Percentiles rank a stretch among this genome's conserved stretches.
Conservation (phyloP, 768 basidiomycete genomes). For the Termitomyces sp. region DNA sequence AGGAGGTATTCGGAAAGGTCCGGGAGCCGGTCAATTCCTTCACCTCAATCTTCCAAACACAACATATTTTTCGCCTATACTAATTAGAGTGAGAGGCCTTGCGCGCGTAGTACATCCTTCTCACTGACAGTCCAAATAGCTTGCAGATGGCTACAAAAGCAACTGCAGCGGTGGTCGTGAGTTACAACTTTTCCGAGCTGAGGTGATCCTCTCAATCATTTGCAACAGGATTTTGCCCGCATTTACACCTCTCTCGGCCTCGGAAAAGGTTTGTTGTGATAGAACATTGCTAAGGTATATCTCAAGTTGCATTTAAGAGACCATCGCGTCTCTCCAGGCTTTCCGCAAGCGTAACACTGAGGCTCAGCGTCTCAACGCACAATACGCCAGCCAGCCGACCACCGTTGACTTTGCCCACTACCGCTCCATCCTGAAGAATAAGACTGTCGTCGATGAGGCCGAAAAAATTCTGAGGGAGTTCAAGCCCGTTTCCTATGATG, state of each 20-base stretch:
- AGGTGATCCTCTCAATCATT: conserved; percentile 4
- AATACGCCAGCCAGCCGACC: conserved; percentile 64
- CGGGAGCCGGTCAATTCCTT: conserved; percentile 30
- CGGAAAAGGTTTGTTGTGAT: conserved; percentile 65
- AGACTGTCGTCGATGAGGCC: conserved; percentile 84
- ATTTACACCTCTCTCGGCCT: conserved; percentile 79
- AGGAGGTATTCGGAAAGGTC: conserved; percentile 19
- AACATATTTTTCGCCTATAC: conserved; percentile 12
- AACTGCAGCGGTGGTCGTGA: conserved; percentile 60
- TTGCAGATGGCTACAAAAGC: conserved; percentile 63
- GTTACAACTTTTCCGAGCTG: conserved; percentile 15
- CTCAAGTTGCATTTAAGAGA: conserved; percentile 48
- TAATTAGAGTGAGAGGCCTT: conserved; percentile 11
- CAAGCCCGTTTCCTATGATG: conserved; percentile 95
- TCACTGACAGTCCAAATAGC: conserved; percentile 13
- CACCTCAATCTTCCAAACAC: conserved; percentile 18
- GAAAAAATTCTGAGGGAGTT: conserved; percentile 86
- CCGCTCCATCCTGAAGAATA: conserved; percentile 88
- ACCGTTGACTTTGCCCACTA: conserved; percentile 91
- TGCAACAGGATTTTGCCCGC: conserved; percentile 70
- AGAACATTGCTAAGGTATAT: neutral
- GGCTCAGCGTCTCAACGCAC: conserved; percentile 67
- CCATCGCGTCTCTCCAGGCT: conserved; percentile 81
- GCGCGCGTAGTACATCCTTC: conserved; percentile 8
- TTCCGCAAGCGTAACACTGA: conserved; percentile 96